Evolutionary conservation across 495 filamentous ascomycete species (phyloP).

Genomic region (Neurospora pannonica): DNA sequence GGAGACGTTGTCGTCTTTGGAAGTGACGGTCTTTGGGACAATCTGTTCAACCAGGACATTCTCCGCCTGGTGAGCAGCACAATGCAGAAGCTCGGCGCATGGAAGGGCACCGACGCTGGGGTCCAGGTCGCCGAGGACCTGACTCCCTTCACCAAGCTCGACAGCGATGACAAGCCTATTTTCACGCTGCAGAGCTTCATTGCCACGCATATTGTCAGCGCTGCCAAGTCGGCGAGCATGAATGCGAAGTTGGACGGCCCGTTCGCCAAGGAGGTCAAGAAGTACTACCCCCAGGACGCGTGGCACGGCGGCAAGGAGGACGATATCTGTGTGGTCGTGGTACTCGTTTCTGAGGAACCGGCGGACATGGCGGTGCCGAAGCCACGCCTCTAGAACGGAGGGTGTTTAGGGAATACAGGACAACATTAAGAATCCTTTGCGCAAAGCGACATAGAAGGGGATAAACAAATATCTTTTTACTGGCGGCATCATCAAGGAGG

Average conservation of each 20-base stretch:
- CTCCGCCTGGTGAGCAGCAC: constrained; percentile 64
- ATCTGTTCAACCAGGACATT: constrained; percentile 82
- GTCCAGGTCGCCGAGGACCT: constrained; percentile 50
- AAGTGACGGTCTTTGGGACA: constrained; percentile 95
- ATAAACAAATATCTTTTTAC: not conserved
- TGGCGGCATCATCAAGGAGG: not conserved
- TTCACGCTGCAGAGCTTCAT: constrained; percentile 64
- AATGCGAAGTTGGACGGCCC: constrained; percentile 75
- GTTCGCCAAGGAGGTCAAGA: constrained; percentile 89
- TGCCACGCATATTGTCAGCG: constrained; percentile 62
- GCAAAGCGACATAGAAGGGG: not conserved
- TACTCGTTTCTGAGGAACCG: constrained; percentile 54
- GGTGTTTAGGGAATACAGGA: not conserved
- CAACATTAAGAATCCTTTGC: not conserved
- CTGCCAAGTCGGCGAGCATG: constrained; percentile 76
- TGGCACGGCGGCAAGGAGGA: constrained; percentile 87
- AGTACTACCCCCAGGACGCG: constrained; percentile 69
- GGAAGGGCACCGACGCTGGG: constrained; percentile 51
- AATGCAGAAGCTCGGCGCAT: constrained; percentile 67
- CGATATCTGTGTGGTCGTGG: constrained; percentile 75
- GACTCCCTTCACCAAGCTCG: constrained; percentile 39
- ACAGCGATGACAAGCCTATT: constrained; percentile 10
- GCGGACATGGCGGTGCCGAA: constrained; percentile 25
- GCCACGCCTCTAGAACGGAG: not conserved
- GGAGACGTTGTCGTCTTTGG: constrained; percentile 88